Percentiles rank a stretch among this genome's conserved stretches.
Evolutionary conservation across 371 early-diverging fungal genomes (phyloP).

Genomic region (Syncephalastrum racemosum): DNA sequence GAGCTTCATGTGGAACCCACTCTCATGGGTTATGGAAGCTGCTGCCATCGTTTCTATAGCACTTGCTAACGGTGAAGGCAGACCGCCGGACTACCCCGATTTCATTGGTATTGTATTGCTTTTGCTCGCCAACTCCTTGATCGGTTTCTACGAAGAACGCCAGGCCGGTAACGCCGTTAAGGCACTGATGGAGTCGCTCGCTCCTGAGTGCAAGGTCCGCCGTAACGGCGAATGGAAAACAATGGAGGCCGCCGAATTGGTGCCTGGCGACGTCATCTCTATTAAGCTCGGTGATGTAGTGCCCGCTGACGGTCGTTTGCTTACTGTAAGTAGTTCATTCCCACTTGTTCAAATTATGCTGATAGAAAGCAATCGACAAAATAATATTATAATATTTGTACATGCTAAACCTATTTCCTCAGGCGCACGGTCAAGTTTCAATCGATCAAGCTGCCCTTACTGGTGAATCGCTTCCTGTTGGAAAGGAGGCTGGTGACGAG

Average conservation of each 20-base stretch:
- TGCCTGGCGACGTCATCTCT: slow-evolving; percentile 75
- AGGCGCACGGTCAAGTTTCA: slow-evolving; percentile 51
- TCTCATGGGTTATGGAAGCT: slow-evolving; percentile 80
- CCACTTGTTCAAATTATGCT: background rate
- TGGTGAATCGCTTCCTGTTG: slow-evolving; percentile 78
- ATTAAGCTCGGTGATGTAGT: slow-evolving; percentile 78
- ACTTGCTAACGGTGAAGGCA: slow-evolving; percentile 62
- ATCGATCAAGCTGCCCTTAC: slow-evolving; percentile 85
- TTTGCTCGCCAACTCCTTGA: slow-evolving; percentile 78
- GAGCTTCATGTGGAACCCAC: slow-evolving; percentile 82
- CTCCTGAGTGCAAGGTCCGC: slow-evolving; percentile 71
- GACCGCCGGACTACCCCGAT: slow-evolving; percentile 78
- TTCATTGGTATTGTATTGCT: slow-evolving; percentile 81
- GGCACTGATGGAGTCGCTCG: slow-evolving; percentile 72
- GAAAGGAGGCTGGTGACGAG: slow-evolving; percentile 69
- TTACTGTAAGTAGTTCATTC: slow-evolving; percentile 56
- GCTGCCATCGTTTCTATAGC: slow-evolving; percentile 75
- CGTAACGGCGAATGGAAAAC: slow-evolving; percentile 59
- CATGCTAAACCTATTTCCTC: slow-evolving; percentile 55
- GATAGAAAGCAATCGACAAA: background rate
- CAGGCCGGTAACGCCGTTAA: slow-evolving; percentile 77
- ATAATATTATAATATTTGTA: background rate
- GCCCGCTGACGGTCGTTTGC: slow-evolving; percentile 71
- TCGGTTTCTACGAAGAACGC: slow-evolving; percentile 86
- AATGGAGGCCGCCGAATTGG: slow-evolving; percentile 56